Percentiles rank a stretch among this genome's conserved stretches.
These are phyloP conservation scores for Tagetes patula DNA, from an alignment of 129 eudicot genomes.

Conservation along the genomic window DNA sequence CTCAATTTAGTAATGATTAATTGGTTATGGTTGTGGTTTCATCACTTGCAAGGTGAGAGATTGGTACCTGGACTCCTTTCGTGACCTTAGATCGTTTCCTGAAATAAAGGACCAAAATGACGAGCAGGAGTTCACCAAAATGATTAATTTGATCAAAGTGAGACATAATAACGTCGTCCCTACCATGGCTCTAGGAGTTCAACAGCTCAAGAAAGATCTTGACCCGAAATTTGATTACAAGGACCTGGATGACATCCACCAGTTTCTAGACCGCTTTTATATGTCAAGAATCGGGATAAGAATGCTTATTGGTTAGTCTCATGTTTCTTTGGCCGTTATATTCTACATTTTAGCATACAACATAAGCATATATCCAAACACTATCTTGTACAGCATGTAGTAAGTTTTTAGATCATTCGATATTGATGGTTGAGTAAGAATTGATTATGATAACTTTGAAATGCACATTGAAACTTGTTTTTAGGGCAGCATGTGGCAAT, in stretches of 20 bases:
- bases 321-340: constrained; percentile 4
- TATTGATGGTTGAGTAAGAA: background rate
- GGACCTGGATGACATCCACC: constrained; percentile 79
- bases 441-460: background rate
- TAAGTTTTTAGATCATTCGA: background rate
- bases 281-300: constrained; percentile 98
- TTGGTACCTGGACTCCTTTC: constrained; percentile 97
- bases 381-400: background rate
- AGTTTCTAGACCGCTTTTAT: constrained; percentile 94
- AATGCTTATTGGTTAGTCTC: constrained; percentile 85
- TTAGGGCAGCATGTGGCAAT: constrained; percentile 94
- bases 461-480: background rate
- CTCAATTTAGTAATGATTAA: no score
- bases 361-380: background rate
- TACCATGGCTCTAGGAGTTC: constrained; percentile 92
- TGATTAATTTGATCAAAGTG: constrained; percentile 87
- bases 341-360: background rate
- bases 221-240: constrained; percentile 54
- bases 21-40: background rate
- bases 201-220: constrained; percentile 80
- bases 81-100: constrained; percentile 83
- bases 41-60: constrained; percentile 67
- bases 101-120: constrained; percentile 70
- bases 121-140: constrained; percentile 77
- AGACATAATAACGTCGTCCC: constrained; percentile 98